Conservation (phyloP, 78 protist genomes). For the Dictyostelium brefeldianum region DNA sequence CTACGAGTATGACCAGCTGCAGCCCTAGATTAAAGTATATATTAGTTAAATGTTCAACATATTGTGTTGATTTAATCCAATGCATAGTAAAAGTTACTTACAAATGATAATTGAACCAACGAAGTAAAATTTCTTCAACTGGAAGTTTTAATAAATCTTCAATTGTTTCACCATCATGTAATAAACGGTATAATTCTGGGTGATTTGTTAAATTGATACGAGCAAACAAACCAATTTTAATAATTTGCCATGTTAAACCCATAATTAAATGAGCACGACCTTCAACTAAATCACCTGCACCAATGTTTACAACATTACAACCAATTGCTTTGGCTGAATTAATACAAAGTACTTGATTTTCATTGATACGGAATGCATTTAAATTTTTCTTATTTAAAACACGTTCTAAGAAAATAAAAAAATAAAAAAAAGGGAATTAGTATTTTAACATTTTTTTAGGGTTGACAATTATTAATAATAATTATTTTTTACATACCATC, state of each 20-base stretch:
- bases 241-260: constrained; percentile 98
- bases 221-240: constrained; percentile 91
- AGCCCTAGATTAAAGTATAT: no score
- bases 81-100: no score
- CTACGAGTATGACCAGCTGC: constrained; percentile 91
- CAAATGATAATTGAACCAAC: constrained; percentile 98
- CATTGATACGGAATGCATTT: constrained; percentile 84
- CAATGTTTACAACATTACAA: constrained; percentile 93
- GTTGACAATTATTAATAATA: not conserved
- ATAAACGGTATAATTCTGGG: constrained; percentile 96
- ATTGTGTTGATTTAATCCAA: no score
- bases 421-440: not conserved
- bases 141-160: constrained; percentile 91
- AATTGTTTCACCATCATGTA: constrained; percentile 94
- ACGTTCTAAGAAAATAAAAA: constrained; percentile 70
- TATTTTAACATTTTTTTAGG: not conserved
- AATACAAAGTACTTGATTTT: constrained; percentile 90
- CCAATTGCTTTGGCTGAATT: constrained; percentile 97
- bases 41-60: no score
- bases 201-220: constrained; percentile 89
- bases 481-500: constrained; percentile 77
- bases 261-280: constrained; percentile 93
- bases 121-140: constrained; percentile 94
- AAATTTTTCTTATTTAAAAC: constrained; percentile 92
- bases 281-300: constrained; percentile 84